A percentile compares a stretch with the other conserved stretches of the same genome.
Evolutionary conservation across 1,284 basidiomycete species (phyloP).

Genomic region (Malassezia sympodialis): DNA sequence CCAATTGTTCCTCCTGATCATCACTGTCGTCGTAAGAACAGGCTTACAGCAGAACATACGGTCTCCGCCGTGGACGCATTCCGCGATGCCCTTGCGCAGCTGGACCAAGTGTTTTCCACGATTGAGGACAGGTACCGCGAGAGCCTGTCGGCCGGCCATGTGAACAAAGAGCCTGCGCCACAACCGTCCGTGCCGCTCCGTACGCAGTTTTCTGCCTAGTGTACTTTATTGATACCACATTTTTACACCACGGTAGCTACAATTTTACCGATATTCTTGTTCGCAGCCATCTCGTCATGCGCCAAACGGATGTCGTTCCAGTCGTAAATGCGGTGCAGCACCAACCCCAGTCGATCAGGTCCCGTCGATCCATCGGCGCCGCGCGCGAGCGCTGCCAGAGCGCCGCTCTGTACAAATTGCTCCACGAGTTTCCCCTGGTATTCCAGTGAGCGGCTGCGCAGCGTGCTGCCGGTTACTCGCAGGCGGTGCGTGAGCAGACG

Average conservation of each 20-base stretch:
- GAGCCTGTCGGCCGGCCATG: conserved; percentile 27
- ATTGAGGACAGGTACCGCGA: conserved; percentile 34
- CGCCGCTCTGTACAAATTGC: conserved; percentile 53
- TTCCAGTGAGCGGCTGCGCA: conserved; percentile 64
- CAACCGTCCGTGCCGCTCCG: not conserved
- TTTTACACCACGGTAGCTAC: conserved; percentile 8
- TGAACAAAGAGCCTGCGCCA: conserved; percentile 24
- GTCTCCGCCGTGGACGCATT: conserved; percentile 35
- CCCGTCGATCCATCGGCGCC: conserved; percentile 5
- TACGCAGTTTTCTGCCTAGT: conserved; percentile 5
- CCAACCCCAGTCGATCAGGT: conserved; percentile 8
- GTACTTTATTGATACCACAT: not conserved
- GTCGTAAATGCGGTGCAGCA: conserved; percentile 57
- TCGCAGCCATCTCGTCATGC: conserved; percentile 74
- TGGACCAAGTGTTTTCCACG: conserved; percentile 35
- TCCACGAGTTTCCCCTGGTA: conserved; percentile 72
- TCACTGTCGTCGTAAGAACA: not conserved
- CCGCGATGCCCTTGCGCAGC: conserved; percentile 33
- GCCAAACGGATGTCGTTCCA: conserved; percentile 76
- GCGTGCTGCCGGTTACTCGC: conserved; percentile 75
- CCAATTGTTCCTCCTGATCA: conserved; percentile 49
- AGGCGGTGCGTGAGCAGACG: conserved; percentile 75
- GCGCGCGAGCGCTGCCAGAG: conserved; percentile 16
- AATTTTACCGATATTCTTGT: conserved; percentile 60
- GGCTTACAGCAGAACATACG: conserved; percentile 16